A percentile compares a stretch with the other conserved stretches of the same genome.
These are phyloP conservation scores for Lophiotrema nucula DNA, from an alignment of 495 filamentous ascomycete species.

Conservation along the genomic window DNA sequence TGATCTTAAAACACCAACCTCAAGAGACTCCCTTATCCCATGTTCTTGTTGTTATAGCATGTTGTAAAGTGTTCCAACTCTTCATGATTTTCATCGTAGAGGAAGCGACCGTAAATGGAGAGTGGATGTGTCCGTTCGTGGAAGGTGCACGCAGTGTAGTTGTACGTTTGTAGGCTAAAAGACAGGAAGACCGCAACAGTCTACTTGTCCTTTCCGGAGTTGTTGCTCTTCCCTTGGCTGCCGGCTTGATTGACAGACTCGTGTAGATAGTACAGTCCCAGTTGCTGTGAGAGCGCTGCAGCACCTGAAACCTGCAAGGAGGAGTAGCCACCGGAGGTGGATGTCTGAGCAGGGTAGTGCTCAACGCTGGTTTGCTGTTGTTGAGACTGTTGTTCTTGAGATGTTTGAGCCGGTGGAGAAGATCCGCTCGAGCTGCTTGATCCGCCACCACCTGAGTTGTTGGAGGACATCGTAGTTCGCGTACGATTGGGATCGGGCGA, in stretches of 20 bases:
- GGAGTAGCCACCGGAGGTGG: neutral
- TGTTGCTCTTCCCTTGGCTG: neutral
- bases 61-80: too few relatives aligned
- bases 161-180: too few relatives aligned
- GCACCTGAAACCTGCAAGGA: slow-evolving; percentile 7
- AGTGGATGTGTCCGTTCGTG: too few relatives aligned
- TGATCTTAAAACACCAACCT: too few relatives aligned
- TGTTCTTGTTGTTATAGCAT: too few relatives aligned
- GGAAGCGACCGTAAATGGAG: too few relatives aligned
- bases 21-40: too few relatives aligned
- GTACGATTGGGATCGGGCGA: neutral
- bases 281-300: slow-evolving; percentile 2
- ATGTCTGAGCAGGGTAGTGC: slow-evolving; percentile 4
- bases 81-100: too few relatives aligned
- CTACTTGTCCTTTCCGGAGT: neutral
- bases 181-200: too few relatives aligned
- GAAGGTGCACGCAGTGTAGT: too few relatives aligned
- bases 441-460: neutral
- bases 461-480: neutral
- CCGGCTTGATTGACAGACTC: neutral
- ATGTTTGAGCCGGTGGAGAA: neutral
- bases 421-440: neutral
- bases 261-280: slow-evolving; percentile 21
- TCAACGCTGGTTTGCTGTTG: slow-evolving; percentile 2
- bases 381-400: neutral